Percentiles rank a stretch among this genome's conserved stretches.
phyloP scores from a whole-genome alignment of 257 asterid species.

The Ophiorrhiza pumila region DNA sequence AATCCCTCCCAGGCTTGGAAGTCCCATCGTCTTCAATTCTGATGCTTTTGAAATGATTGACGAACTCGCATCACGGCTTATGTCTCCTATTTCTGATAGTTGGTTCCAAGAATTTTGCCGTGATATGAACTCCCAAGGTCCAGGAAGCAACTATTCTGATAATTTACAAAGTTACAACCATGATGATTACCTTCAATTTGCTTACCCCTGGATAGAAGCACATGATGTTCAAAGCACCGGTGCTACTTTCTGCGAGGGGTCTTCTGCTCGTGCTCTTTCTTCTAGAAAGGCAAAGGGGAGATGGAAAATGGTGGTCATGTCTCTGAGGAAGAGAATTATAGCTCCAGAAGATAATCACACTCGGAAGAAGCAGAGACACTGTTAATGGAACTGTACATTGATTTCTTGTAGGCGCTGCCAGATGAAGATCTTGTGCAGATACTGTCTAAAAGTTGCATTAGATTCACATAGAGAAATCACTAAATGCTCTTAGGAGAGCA shows the following conservation, averaged over 20 bases:
- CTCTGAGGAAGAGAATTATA: constrained; percentile 3
- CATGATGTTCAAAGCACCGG: neutral
- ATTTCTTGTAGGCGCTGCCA: constrained; percentile 18
- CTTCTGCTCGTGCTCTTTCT: neutral
- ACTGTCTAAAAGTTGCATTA: neutral
- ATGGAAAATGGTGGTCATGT: constrained; percentile 17
- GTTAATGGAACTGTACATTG: constrained; percentile 4
- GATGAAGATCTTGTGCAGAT: constrained; percentile 17
- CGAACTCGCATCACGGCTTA: neutral
- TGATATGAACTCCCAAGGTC: neutral
- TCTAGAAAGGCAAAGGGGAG: neutral
- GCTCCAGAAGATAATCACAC: constrained; percentile 16
- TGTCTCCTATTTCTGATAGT: neutral
- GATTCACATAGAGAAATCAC: neutral
- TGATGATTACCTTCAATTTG: neutral
- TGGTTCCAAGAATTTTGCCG: too few relatives aligned
- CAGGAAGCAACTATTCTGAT: neutral
- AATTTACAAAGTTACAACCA: neutral
- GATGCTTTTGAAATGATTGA: too few relatives aligned
- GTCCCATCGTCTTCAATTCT: neutral
- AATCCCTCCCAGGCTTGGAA: neutral
- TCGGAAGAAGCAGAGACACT: constrained; percentile 17
- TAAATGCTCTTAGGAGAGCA: too few relatives aligned
- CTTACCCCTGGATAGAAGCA: neutral
- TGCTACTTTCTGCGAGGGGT: neutral